A percentile compares a stretch with the other conserved stretches of the same genome.
phyloP scores from a whole-genome alignment of 2,329 filamentous ascomycete species.

The Penicillium verrucosum region DNA sequence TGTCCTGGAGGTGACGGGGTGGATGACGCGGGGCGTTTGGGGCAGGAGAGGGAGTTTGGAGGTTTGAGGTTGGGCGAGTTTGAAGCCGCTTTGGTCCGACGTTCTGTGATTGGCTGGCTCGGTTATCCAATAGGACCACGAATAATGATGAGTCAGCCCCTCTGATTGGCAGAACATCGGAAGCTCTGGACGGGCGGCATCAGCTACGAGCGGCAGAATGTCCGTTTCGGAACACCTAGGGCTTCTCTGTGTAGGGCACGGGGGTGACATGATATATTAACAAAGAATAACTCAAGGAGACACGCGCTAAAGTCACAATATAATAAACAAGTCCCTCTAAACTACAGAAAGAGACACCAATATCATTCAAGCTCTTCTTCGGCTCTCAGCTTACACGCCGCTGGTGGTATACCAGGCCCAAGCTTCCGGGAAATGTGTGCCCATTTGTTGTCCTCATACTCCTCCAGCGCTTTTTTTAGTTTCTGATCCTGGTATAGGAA shows the following conservation, averaged over 20 bases:
- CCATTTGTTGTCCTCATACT: constrained; percentile 70
- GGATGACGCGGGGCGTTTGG: constrained; percentile 26
- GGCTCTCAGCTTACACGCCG: constrained; percentile 79
- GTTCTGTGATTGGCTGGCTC: constrained; percentile 19
- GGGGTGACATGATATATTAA: not conserved
- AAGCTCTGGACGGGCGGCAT: constrained; percentile 4
- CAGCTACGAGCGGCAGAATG: constrained; percentile 9
- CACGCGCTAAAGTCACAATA: not conserved
- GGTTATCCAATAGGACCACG: constrained; percentile 8
- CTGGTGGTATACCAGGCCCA: constrained; percentile 82
- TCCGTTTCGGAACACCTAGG: constrained; percentile 17
- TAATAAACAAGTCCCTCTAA: not conserved
- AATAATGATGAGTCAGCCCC: constrained; percentile 16
- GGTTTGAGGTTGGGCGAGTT: constrained; percentile 37
- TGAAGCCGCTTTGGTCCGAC: constrained; percentile 40
- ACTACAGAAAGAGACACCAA: not conserved
- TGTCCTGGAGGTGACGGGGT: constrained; percentile 29
- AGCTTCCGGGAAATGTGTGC: constrained; percentile 87
- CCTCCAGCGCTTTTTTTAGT: constrained; percentile 39
- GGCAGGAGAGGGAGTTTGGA: constrained; percentile 32
- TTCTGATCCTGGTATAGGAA: constrained; percentile 32
- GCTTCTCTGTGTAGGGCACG: constrained; percentile 17
- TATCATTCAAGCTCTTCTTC: constrained; percentile 43
- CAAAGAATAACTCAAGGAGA: not conserved
- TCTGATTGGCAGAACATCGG: constrained; percentile 10